phyloP scores from a whole-genome alignment of 192 early-diverging fungal genomes.

The Backusella mclennaniae region DNA sequence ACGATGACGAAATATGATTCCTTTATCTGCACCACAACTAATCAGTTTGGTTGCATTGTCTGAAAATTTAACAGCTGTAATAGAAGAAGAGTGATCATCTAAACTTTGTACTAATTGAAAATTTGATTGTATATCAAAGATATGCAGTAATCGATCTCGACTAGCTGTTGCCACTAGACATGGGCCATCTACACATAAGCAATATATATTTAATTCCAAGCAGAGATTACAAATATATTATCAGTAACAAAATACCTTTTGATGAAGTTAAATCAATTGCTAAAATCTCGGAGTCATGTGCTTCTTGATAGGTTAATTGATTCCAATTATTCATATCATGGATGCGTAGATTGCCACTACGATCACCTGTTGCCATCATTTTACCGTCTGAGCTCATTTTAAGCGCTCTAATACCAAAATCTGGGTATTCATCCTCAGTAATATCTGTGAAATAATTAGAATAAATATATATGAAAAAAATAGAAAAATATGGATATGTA shows the following conservation, averaged over 20 bases:
- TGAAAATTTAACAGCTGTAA: slow-evolving; percentile 70
- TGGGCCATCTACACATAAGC: slow-evolving; percentile 26
- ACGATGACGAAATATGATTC: slow-evolving; percentile 65
- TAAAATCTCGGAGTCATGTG: slow-evolving; percentile 78
- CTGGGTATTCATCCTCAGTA: slow-evolving; percentile 38
- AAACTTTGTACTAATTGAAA: slow-evolving; percentile 73
- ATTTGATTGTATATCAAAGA: slow-evolving; percentile 62
- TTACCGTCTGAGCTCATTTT: slow-evolving; percentile 63
- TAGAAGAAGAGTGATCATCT: slow-evolving; percentile 84
- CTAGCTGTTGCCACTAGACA: slow-evolving; percentile 69
- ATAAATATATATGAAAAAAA: not conserved
- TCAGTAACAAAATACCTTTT: not conserved
- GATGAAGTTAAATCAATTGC: slow-evolving; percentile 66
- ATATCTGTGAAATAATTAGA: slow-evolving; percentile 22
- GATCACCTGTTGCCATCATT: slow-evolving; percentile 71
- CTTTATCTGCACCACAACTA: slow-evolving; percentile 83
- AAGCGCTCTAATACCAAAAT: slow-evolving; percentile 67
- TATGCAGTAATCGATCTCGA: slow-evolving; percentile 73
- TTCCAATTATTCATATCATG: slow-evolving; percentile 59
- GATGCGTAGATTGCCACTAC: slow-evolving; percentile 70
- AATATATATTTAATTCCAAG: not conserved
- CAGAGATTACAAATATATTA: not conserved
- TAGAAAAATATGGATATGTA: not conserved
- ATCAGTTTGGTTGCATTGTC: slow-evolving; percentile 62
- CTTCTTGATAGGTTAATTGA: slow-evolving; percentile 65